Evolutionary conservation across 1,284 basidiomycete species (phyloP).

Genomic region (Cryptococcus sp.): DNA sequence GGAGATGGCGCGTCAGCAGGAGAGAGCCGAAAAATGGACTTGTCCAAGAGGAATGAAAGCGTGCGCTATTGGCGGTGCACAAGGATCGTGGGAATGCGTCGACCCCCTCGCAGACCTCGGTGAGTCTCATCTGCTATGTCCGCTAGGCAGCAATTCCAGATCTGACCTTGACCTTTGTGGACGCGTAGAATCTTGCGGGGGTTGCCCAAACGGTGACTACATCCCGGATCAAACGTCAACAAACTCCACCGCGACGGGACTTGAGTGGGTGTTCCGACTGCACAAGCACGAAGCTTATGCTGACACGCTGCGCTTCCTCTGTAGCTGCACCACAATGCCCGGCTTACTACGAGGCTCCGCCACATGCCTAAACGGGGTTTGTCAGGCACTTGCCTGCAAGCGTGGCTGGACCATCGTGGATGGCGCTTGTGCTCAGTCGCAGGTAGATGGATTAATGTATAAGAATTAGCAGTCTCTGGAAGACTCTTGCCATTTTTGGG

Average conservation of each 20-base stretch:
- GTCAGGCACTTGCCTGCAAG: constrained; percentile 18
- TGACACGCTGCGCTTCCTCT: background rate
- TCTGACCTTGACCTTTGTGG: background rate
- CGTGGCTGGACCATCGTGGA: constrained; percentile 10
- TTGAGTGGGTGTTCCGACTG: constrained; percentile 8
- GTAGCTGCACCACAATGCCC: constrained; percentile 14
- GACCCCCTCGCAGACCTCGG: constrained; percentile 16
- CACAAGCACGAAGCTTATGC: too few species aligned
- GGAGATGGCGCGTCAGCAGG: background rate
- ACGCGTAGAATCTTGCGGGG: constrained; percentile 17
- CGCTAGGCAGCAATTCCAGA: background rate
- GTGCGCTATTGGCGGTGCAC: constrained; percentile 12
- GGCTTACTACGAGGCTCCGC: constrained; percentile 13
- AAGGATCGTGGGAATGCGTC: constrained; percentile 19
- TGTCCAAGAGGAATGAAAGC: constrained; percentile 17
- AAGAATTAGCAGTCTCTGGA: too few species aligned
- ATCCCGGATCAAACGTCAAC: background rate
- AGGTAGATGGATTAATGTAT: background rate
- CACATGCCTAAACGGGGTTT: constrained; percentile 12
- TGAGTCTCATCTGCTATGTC: background rate
- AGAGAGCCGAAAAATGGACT: constrained; percentile 8
- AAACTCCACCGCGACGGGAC: constrained; percentile 12
- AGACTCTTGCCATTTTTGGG: too few species aligned
- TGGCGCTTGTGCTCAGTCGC: constrained; percentile 6
- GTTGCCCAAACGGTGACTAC: constrained; percentile 18